Percentiles rank a stretch among this genome's conserved stretches.
These are phyloP conservation scores for Ogataea ganodermae DNA, from an alignment of 805 yeast species.

Conservation along the genomic window DNA sequence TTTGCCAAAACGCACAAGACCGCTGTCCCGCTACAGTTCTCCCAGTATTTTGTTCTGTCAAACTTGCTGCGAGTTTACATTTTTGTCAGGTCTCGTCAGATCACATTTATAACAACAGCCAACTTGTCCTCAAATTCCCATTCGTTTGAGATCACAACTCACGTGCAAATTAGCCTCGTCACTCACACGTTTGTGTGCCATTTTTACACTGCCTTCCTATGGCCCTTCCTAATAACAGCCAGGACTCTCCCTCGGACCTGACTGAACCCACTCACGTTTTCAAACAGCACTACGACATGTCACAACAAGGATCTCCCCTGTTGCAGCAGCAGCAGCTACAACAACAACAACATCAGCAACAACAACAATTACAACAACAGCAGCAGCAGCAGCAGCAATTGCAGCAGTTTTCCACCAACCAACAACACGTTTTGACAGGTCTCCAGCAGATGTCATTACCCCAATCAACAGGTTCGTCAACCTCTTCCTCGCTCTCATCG, in stretches of 20 bases:
- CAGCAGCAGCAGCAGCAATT: constrained; percentile 9
- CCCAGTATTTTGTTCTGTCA: too few relatives aligned
- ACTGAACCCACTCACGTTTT: constrained; percentile 2
- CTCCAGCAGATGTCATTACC: constrained; percentile 28
- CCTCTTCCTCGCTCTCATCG: constrained; percentile 10
- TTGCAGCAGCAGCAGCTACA: constrained; percentile 9
- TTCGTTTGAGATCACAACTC: too few relatives aligned
- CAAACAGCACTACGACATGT: constrained; percentile 12
- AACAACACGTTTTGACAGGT: constrained; percentile 23
- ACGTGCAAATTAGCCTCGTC: too few relatives aligned
- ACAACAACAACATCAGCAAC: constrained; percentile 5
- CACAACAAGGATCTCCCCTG: constrained; percentile 9
- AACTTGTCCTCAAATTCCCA: too few relatives aligned
- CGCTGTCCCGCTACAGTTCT: too few relatives aligned
- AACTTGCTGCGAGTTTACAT: too few relatives aligned
- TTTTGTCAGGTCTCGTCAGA: too few relatives aligned
- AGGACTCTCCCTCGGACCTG: background rate
- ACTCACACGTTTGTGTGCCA: too few relatives aligned
- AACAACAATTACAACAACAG: constrained; percentile 9
- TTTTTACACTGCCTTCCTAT: constrained; percentile 1
- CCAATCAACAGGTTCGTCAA: constrained; percentile 10
- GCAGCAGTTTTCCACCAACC: constrained; percentile 16
- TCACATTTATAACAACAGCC: too few relatives aligned
- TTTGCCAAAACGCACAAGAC: too few relatives aligned
- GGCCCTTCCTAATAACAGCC: background rate